Evolutionary conservation across 164 flowering plant genomes (phyloP), one percentile per base, ranked within the genome.

Genomic region (Echeveria elegans): DNA sequence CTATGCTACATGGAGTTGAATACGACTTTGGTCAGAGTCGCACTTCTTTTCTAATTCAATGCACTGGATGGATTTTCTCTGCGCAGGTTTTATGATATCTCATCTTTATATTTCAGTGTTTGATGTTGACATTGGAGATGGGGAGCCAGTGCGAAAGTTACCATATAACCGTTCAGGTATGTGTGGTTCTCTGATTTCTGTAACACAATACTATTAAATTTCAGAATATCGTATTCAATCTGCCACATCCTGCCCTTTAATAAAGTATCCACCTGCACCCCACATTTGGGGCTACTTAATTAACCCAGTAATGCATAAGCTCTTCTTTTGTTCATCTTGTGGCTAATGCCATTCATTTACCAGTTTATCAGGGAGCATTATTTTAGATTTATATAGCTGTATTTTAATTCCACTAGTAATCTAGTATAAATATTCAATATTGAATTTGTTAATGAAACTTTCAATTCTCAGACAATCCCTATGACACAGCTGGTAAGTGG

Each of bases 81-180:
- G 29, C 31, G 21, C 30, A 28, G 56, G 24, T 56, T 43, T 2
- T 64, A 71, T 56, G 2, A 56, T 28, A 4, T 56, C 19, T 28
- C 3, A 9, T n/a, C 18, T 28, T 12, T 65, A 15, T 21, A 26
- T 26, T 63, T 43, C 81, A 94, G 99, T 94, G 24, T 94, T 94
- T 79, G 99, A 94, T 82, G 99, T 94, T 74, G 99, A 94, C 62
- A 43, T 43, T 43, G 47, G 47, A 43, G 47, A 43, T 43, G 47
- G 47, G 4, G 47, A 43, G 47, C 47, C 47, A 11, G 15, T 82
- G 29, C 96, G 97, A 48, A 91, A 88, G 78, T 73, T 94, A 75
- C 97, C 97, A 12, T 94, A 89, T 73, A 91, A 94, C 71, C 80
- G 84, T 59, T 79, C 95, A 85, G 99, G 99, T 90, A 11, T n/a